Evolutionary conservation across 352 stramenopile genomes (phyloP).

Genomic region (Phytophthora sansomeana): DNA sequence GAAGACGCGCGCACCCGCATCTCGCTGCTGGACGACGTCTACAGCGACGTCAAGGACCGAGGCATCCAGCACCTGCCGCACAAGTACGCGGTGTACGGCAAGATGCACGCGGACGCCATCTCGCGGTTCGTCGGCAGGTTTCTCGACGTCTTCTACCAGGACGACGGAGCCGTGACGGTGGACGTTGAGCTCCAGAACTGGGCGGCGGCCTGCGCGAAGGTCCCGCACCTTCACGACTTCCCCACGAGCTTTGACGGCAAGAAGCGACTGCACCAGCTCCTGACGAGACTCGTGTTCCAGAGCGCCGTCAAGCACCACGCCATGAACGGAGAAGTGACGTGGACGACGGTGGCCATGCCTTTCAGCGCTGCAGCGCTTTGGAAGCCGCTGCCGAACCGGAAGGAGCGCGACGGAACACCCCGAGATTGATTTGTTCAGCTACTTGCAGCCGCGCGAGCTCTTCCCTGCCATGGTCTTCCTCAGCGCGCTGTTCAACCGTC

Average conservation of each 20-base stretch:
- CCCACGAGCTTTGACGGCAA: slow-evolving; percentile 17
- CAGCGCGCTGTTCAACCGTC: slow-evolving; percentile 43
- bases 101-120: slow-evolving; percentile 40
- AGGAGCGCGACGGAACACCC: slow-evolving; percentile 30
- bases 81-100: slow-evolving; percentile 50
- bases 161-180: slow-evolving; percentile 32
- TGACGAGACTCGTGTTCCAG: slow-evolving; percentile 52
- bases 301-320: slow-evolving; percentile 55
- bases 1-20: slow-evolving; percentile 28
- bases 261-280: slow-evolving; percentile 23
- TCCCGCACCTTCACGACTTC: slow-evolving; percentile 49
- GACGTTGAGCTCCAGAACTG: slow-evolving; percentile 55
- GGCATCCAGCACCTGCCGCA: slow-evolving; percentile 42
- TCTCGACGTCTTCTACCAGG: slow-evolving; percentile 41
- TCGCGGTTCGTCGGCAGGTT: slow-evolving; percentile 31
- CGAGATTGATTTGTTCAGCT: slow-evolving; percentile 43
- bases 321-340: slow-evolving; percentile 61
- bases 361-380: slow-evolving; percentile 55
- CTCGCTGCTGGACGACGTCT: slow-evolving; percentile 36
- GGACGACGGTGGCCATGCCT: slow-evolving; percentile 49
- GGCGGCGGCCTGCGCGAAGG: slow-evolving; percentile 25
- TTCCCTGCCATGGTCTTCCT: slow-evolving; percentile 39
- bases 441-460: slow-evolving; percentile 30
- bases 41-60: slow-evolving; percentile 28
- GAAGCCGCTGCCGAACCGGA: slow-evolving; percentile 45